phyloP scores from a whole-genome alignment of 768 basidiomycete genomes.

The Asterophora lycoperdoides region DNA sequence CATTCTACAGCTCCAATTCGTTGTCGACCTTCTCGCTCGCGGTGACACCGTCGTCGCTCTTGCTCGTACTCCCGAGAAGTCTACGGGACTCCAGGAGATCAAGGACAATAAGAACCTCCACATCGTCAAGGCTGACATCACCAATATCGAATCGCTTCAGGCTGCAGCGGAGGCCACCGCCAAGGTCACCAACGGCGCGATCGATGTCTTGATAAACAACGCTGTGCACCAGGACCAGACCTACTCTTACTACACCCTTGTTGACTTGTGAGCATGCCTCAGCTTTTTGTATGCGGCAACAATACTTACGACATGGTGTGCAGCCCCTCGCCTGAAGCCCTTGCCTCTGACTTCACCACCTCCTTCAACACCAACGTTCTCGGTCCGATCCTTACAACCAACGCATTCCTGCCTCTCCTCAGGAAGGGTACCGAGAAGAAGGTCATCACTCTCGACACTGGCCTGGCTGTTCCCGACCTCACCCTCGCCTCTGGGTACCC shows the following conservation, averaged over 20 bases:
- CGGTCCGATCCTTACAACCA: constrained; percentile 31
- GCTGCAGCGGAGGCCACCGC: constrained; percentile 24
- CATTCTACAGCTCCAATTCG: constrained; percentile 6
- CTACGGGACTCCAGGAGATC: constrained; percentile 1
- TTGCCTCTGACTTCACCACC: neutral
- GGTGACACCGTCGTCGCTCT: constrained; percentile 10
- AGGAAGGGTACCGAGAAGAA: constrained; percentile 28
- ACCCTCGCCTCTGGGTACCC: constrained; percentile 13
- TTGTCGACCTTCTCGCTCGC: constrained; percentile 2
- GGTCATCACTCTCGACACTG: constrained; percentile 30
- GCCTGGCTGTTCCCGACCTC: constrained; percentile 25
- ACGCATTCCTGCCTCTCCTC: constrained; percentile 37
- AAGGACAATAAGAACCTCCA: constrained; percentile 24
- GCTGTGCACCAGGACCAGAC: constrained; percentile 21
- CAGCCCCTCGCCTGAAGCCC: constrained; percentile 1
- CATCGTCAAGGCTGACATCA: constrained; percentile 34
- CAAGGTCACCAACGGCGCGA: constrained; percentile 26
- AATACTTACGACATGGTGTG: neutral
- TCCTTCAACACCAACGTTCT: constrained; percentile 32
- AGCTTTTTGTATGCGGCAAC: neutral
- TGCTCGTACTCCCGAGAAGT: constrained; percentile 5
- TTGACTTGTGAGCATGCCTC: constrained; percentile 18
- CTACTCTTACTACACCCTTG: constrained; percentile 9
- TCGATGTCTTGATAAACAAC: constrained; percentile 38
- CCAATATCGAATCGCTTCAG: constrained; percentile 21